These are phyloP conservation scores for Trypanosoma brucei DNA, from an alignment of 208 protist species.

Conservation along the genomic window DNA sequence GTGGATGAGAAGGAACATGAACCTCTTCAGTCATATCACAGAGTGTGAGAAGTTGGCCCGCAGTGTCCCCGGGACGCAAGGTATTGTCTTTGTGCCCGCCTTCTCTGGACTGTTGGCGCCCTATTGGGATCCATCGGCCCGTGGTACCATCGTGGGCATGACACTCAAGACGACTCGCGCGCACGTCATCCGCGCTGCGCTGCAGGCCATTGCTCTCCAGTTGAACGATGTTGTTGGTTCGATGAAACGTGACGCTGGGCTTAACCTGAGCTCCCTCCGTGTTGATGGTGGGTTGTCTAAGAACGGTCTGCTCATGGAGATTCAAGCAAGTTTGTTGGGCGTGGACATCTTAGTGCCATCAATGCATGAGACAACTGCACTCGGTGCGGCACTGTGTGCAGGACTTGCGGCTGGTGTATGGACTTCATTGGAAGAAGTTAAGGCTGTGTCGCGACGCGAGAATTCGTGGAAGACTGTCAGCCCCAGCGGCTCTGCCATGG, in stretches of 20 bases:
- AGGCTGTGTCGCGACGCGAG: constrained; percentile 23
- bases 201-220: constrained; percentile 90
- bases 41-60: constrained; percentile 68
- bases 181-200: constrained; percentile 85
- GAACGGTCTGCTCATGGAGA: constrained; percentile 91
- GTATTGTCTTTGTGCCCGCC: constrained; percentile 96
- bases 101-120: constrained; percentile 97
- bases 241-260: constrained; percentile 76
- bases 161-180: constrained; percentile 80
- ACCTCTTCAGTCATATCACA: constrained; percentile 55
- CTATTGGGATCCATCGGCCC: constrained; percentile 94
- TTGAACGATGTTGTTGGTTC: constrained; percentile 80
- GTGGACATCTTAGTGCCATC: constrained; percentile 57
- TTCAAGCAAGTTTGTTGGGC: constrained; percentile 91
- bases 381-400: constrained; percentile 75
- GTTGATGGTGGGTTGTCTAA: constrained; percentile 95
- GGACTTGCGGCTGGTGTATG: constrained; percentile 59
- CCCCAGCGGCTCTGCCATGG: constrained; percentile 19
- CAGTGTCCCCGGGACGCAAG: constrained; percentile 55
- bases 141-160: constrained; percentile 92
- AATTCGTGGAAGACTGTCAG: constrained; percentile 28
- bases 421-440: constrained; percentile 54
- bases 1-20: constrained; percentile 94
- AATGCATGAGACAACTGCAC: constrained; percentile 73
- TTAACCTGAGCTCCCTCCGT: constrained; percentile 61